Percentiles rank a stretch among this genome's conserved stretches.
phyloP scores from a whole-genome alignment of 2,329 filamentous ascomycete genomes.

The Samsoniella hepiali region DNA sequence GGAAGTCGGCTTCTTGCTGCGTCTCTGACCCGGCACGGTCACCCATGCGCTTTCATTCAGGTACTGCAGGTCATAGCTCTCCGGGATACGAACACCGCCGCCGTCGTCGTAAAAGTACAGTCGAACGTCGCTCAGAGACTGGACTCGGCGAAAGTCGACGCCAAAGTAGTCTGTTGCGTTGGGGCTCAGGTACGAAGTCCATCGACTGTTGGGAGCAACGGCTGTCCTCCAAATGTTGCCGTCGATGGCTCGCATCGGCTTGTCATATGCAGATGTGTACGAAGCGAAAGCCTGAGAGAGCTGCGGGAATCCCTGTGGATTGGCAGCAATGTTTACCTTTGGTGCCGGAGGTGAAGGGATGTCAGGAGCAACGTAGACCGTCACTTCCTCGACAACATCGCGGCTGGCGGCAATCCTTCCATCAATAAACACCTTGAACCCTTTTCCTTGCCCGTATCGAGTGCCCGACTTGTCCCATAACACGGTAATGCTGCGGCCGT shows the following conservation, averaged over 20 bases:
- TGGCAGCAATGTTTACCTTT: conserved; percentile 41
- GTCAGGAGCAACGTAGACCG: conserved; percentile 22
- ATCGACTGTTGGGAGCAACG: conserved; percentile 37
- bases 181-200: conserved; percentile 36
- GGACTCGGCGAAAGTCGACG: conserved; percentile 19
- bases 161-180: conserved; percentile 30
- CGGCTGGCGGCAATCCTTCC: conserved; percentile 23
- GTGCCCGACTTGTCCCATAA: conserved; percentile 39
- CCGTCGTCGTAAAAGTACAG: conserved; percentile 32
- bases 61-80: conserved; percentile 22
- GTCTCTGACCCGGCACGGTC: conserved; percentile 6
- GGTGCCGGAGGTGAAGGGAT: background rate
- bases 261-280: conserved; percentile 33
- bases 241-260: conserved; percentile 39
- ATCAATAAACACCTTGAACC: conserved; percentile 38
- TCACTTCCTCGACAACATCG: conserved; percentile 22
- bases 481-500: conserved; percentile 39
- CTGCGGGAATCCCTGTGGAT: conserved; percentile 30
- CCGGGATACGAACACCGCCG: conserved; percentile 28
- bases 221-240: conserved; percentile 40
- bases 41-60: conserved; percentile 12
- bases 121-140: conserved; percentile 34
- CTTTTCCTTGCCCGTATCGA: conserved; percentile 34
- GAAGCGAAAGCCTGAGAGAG: conserved; percentile 33
- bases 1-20: background rate